phyloP scores from a whole-genome alignment of 2,329 filamentous ascomycete genomes.

The Sporothrix protearum region DNA sequence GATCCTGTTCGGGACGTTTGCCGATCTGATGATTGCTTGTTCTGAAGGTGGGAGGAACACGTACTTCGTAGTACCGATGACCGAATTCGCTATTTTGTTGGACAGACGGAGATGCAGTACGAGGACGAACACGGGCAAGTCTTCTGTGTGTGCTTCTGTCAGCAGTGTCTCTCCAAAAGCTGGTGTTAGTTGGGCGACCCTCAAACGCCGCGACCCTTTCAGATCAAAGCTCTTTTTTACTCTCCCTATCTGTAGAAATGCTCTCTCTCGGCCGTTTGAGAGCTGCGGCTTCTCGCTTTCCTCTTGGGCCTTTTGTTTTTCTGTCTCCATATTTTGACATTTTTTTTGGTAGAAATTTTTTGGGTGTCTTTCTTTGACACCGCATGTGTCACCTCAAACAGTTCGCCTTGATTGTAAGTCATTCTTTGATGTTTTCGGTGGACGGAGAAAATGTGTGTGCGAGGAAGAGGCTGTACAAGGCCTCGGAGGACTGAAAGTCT shows the following conservation, averaged over 20 bases:
- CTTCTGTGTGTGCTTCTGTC: background rate
- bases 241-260: background rate
- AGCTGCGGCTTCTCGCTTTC: background rate
- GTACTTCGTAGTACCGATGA: background rate
- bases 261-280: background rate
- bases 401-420: slow-evolving; percentile 6
- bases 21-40: background rate
- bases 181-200: background rate
- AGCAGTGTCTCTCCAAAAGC: background rate
- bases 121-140: background rate
- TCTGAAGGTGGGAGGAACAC: background rate
- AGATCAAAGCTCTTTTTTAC: no score
- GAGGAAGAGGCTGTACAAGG: background rate
- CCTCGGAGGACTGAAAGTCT: no score
- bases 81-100: background rate
- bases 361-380: background rate
- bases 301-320: background rate
- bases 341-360: background rate
- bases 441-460: background rate
- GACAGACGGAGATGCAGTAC: background rate
- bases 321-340: background rate
- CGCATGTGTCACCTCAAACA: background rate
- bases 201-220: background rate
- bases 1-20: background rate
- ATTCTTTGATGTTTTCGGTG: background rate